Evolutionary conservation across 2,329 filamentous ascomycete genomes (phyloP), one percentile per base, ranked within the genome.

Genomic region (Leptographium flavum): DNA sequence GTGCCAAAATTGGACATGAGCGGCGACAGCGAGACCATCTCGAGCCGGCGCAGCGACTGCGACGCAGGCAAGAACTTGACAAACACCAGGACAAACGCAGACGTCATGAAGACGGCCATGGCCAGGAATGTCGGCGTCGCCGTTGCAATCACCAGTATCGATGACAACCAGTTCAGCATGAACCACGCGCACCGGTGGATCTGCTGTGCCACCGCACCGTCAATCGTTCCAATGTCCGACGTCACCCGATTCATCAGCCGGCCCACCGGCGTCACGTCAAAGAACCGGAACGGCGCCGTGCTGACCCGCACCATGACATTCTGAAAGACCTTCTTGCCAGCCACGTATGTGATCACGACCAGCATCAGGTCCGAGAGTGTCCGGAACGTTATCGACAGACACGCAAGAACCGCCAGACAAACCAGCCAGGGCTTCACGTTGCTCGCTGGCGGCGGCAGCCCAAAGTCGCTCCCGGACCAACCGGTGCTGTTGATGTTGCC

Each of bases 1-100:
- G 87, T 85, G 22, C 87, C 87, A 51, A 95, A 94, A 58, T 95
- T 94, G 32, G 87, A 87, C 66, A 95, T 87, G 19, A 95, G 69
- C 1, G 88, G 88, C 10, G 81, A 90, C 0, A 94, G 67, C 1
- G 87, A 94, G 0, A 88, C 81, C 82, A 90, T 94, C 57, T 94
- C 87, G 14, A 94, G 73, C 7, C 87, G 75, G 4, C 87, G 76
- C 5, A 94, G 70, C 47, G 79, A 87, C 55, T 93, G 87, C 0
- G 87, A 93, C 0, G 84, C 80, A 0, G 87, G 87, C 5, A 94
- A 66, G 58, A 93, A 94, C 11, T 72, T 71, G 45, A 77, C 61
- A 61, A 94, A 94, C 47, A 87, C 79, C 52, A 77, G 63, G 0
- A 88, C 67, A 56, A 93, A 94, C 0, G 74, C 66, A 0, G 70